These are phyloP conservation scores for Claviceps pusilla DNA, from an alignment of 2,329 filamentous ascomycete species.

Conservation along the genomic window DNA sequence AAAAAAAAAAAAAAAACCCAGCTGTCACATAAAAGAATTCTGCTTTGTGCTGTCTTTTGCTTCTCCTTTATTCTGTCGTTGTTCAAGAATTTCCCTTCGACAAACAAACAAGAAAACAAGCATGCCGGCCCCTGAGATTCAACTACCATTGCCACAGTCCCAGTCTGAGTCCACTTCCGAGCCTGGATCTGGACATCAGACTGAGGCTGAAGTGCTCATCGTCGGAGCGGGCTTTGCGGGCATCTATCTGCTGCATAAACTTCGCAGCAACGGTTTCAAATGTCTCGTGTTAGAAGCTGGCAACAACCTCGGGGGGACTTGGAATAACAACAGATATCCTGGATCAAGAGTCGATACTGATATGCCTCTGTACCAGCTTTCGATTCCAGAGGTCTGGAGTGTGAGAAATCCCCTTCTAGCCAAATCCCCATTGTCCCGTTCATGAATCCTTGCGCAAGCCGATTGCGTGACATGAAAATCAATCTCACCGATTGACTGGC, in stretches of 20 bases:
- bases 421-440: too few species aligned
- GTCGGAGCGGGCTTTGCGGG: slow-evolving; percentile 33
- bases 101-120: too few species aligned
- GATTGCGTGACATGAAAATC: too few species aligned
- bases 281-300: slow-evolving; percentile 38
- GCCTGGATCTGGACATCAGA: neutral
- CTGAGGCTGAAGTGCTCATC: slow-evolving; percentile 21
- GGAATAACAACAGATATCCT: slow-evolving; percentile 43
- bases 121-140: neutral
- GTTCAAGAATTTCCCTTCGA: neutral
- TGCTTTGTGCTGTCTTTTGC: too few species aligned
- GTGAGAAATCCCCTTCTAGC: neutral
- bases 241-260: slow-evolving; percentile 34
- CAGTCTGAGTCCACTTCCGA: too few species aligned
- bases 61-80: neutral
- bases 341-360: slow-evolving; percentile 39
- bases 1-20: neutral
- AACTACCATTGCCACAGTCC: neutral
- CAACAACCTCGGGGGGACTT: slow-evolving; percentile 34
- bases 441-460: too few species aligned
- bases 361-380: slow-evolving; percentile 38
- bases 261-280: slow-evolving; percentile 34
- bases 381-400: slow-evolving; percentile 31
- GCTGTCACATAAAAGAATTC: neutral
- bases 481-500: too few species aligned